phyloP scores from a whole-genome alignment of 2,329 filamentous ascomycete genomes.

The Aureobasidium zeae region DNA sequence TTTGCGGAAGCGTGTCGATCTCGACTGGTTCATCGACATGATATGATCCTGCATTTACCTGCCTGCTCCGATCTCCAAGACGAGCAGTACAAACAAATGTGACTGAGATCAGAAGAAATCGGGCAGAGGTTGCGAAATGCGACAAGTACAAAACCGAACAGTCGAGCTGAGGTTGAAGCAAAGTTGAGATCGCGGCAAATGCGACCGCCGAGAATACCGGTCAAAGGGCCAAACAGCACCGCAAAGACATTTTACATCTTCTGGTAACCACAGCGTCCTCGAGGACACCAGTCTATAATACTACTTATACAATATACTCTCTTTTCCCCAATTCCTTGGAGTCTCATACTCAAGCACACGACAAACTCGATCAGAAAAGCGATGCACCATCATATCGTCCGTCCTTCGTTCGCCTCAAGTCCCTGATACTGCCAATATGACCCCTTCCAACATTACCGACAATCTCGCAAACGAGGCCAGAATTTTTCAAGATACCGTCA shows the following conservation, averaged over 20 bases:
- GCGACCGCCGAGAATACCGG: conserved; percentile 4
- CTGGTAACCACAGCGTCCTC: not conserved
- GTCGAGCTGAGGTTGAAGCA: conserved; percentile 13
- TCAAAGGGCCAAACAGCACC: not conserved
- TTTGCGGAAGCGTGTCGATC: no score
- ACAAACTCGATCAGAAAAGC: not conserved
- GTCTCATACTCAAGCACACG: not conserved
- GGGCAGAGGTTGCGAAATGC: not conserved
- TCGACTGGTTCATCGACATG: no score
- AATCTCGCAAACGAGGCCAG: not conserved
- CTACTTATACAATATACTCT: not conserved
- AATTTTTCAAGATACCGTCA: not conserved
- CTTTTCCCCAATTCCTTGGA: not conserved
- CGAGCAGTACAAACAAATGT: not conserved
- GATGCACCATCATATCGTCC: conserved; percentile 4
- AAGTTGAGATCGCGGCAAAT: conserved; percentile 13
- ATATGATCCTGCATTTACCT: not conserved
- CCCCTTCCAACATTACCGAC: not conserved
- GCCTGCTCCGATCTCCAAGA: not conserved
- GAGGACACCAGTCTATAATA: not conserved
- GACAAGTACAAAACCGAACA: not conserved
- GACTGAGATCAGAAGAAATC: not conserved
- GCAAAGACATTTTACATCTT: conserved; percentile 3
- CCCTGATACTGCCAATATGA: conserved; percentile 12
- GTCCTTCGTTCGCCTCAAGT: conserved; percentile 8